phyloP scores from a whole-genome alignment of 495 filamentous ascomycete species.

The Penicillium bovifimosum region DNA sequence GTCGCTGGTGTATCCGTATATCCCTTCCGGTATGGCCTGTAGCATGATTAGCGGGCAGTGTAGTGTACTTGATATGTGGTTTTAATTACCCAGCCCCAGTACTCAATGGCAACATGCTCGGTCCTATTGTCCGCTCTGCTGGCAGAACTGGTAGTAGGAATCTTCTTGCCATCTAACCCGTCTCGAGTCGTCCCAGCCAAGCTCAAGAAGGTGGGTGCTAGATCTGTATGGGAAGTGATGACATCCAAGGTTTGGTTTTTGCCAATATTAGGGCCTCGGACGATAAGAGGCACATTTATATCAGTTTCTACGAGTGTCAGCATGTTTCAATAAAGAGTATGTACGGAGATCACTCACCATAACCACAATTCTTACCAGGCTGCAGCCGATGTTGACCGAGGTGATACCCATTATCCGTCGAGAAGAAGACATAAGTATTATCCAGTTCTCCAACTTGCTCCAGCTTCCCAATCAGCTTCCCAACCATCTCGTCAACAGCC shows the following conservation, averaged over 20 bases:
- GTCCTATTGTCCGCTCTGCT: slow-evolving; percentile 33
- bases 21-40: slow-evolving; percentile 46
- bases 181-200: slow-evolving; percentile 34
- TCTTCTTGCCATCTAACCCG: slow-evolving; percentile 50
- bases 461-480: slow-evolving; percentile 45
- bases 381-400: slow-evolving; percentile 62
- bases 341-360: slow-evolving; percentile 50
- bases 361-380: slow-evolving; percentile 64
- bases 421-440: slow-evolving; percentile 62
- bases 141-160: slow-evolving; percentile 36
- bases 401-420: slow-evolving; percentile 66
- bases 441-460: slow-evolving; percentile 49
- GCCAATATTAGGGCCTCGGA: slow-evolving; percentile 55
- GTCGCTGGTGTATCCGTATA: slow-evolving; percentile 29
- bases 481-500: slow-evolving; percentile 63
- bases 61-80: not conserved
- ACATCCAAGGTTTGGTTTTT: slow-evolving; percentile 39
- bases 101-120: slow-evolving; percentile 58
- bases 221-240: slow-evolving; percentile 60
- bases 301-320: slow-evolving; percentile 48
- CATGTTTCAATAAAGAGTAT: not conserved
- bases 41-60: not conserved
- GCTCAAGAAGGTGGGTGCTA: slow-evolving; percentile 58
- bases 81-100: slow-evolving; percentile 47
- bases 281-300: slow-evolving; percentile 57